A percentile compares a stretch with the other conserved stretches of the same genome.
Evolutionary conservation across 2,329 filamentous ascomycete species (phyloP).

Genomic region (Seiridium cupressi): DNA sequence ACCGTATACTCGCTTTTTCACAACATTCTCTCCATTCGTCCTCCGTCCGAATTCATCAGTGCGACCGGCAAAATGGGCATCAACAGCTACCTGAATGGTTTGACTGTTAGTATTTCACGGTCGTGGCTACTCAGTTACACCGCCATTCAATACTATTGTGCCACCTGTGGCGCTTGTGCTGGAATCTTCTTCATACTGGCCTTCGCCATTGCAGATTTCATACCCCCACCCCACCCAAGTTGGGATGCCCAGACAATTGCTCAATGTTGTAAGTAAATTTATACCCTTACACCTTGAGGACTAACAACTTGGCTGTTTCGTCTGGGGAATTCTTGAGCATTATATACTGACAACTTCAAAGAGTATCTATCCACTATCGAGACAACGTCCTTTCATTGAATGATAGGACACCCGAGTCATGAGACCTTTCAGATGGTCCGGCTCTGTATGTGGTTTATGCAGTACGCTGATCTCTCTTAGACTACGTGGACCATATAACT

Average conservation of each 20-base stretch:
- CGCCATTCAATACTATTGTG: constrained; percentile 2
- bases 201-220: background rate
- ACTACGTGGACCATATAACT: background rate
- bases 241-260: constrained; percentile 3
- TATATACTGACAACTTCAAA: background rate
- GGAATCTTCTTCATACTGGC: constrained; percentile 2
- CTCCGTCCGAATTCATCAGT: too few relatives aligned
- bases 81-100: background rate
- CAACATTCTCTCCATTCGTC: too few relatives aligned
- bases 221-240: background rate
- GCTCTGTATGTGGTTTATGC: background rate
- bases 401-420: too few relatives aligned
- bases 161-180: background rate
- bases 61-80: background rate
- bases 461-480: background rate
- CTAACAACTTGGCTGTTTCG: too few relatives aligned
- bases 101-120: background rate
- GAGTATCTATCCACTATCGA: background rate
- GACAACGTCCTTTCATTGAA: too few relatives aligned
- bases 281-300: too few relatives aligned
- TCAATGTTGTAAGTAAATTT: background rate
- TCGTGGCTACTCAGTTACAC: constrained; percentile 4
- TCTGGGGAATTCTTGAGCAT: too few relatives aligned
- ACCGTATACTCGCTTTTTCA: too few relatives aligned
- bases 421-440: too few relatives aligned